Evolutionary conservation across 306 rosid species (phyloP), one percentile per base, ranked within the genome.

Genomic region (Morella rubra): DNA sequence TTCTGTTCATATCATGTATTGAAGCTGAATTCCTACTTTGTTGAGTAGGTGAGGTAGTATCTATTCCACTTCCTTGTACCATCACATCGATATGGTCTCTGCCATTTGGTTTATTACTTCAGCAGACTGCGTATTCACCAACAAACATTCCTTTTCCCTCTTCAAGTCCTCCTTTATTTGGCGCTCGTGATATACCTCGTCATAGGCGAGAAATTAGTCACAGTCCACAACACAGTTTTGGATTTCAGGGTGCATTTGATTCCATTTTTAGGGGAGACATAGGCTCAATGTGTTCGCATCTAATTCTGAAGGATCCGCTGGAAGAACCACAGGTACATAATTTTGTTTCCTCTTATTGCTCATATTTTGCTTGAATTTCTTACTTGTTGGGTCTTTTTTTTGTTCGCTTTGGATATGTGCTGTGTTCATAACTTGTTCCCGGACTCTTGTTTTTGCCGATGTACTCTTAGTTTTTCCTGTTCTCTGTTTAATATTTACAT

Each of bases 61-160:
- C 96, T 45, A 73, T 89, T 70, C 95, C 86, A 45, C 86, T 92
- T 49, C 84, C 91, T 15, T 90, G 81, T 20, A 81, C 90, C 69
- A 74, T 92, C 71, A 66, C 87, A 60, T 90, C 95, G 1, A 90
- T 94, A 85, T 94, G 97, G 98, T 81, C 98, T 64, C 90, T 94
- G 81, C 96, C 98, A 58, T 94, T 88, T 88, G 98, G 97, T 85
- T 85, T 94, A 77, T 75, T 94, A 71, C 88, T 94, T 73, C 95
- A 90, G 86, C 98, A 90, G 75, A 90, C 90, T 69, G 86, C 84
- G 78, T 84, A 73, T 84, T 80, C 87, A 51, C 58, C 84, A 19
- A 73, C 86, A 5, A 82, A 74, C 72, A 81, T 78, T 85, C 84
- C 90, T 8, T 83, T 81, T 78, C 83, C 92, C 73, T 87, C 90